Percentiles rank a stretch among this genome's conserved stretches.
Evolutionary conservation across 2,329 filamentous ascomycete species (phyloP).

Genomic region (Coniella lustricola): DNA sequence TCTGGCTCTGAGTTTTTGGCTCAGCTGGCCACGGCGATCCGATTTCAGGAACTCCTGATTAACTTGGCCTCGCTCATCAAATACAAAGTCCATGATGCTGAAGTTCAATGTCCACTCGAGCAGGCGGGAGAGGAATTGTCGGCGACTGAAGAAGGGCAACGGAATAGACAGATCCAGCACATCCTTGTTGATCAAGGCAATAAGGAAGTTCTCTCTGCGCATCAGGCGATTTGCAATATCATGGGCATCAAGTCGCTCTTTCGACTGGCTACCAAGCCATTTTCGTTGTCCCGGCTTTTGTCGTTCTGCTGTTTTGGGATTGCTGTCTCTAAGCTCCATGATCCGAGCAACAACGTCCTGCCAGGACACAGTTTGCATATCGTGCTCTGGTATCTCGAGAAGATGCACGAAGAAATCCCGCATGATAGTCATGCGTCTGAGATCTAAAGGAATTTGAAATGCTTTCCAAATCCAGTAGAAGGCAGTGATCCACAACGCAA

Average conservation of each 20-base stretch:
- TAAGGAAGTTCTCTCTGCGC: constrained; percentile 94
- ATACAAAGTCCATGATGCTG: constrained; percentile 88
- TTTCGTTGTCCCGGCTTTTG: constrained; percentile 44
- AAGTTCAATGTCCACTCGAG: constrained; percentile 89
- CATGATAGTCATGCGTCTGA: constrained; percentile 66
- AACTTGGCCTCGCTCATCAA: constrained; percentile 82
- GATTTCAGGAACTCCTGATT: constrained; percentile 80
- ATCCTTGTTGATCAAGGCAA: constrained; percentile 96
- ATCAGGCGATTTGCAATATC: constrained; percentile 96
- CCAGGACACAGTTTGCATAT: constrained; percentile 94
- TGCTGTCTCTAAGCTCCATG: constrained; percentile 77
- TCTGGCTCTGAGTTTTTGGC: constrained; percentile 67
- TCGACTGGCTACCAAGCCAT: constrained; percentile 76
- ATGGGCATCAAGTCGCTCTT: constrained; percentile 89
- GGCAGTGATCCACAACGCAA: constrained; percentile 75
- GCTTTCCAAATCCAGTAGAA: constrained; percentile 81
- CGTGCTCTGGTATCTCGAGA: constrained; percentile 70
- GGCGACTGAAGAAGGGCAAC: constrained; percentile 71
- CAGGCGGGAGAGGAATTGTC: constrained; percentile 80
- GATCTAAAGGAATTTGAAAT: constrained; percentile 65
- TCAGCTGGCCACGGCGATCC: constrained; percentile 70
- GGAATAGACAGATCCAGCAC: constrained; percentile 81
- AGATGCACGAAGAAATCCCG: constrained; percentile 81
- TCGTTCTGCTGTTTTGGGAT: constrained; percentile 66
- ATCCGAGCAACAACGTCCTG: constrained; percentile 81